These are phyloP conservation scores for Heterobasidion annosum DNA, from an alignment of 1,284 basidiomycete genomes.

Conservation along the genomic window DNA sequence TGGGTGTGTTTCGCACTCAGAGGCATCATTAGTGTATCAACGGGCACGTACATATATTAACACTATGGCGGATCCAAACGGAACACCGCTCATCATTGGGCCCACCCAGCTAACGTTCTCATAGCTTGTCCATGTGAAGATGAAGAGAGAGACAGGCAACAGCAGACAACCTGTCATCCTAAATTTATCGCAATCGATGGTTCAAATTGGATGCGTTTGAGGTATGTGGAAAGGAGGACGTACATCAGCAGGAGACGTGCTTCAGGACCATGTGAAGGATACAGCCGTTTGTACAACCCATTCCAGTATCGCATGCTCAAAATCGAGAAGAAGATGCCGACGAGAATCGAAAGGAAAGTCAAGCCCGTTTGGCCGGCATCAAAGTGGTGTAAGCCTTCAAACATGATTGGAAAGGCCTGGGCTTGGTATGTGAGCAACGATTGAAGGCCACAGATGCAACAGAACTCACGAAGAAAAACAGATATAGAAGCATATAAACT, in stretches of 20 bases:
- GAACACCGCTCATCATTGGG: background rate
- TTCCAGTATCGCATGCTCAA: background rate
- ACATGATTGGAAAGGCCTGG: conserved; percentile 33
- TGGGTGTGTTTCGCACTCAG: too few relatives aligned
- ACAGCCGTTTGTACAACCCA: background rate
- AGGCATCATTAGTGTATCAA: too few relatives aligned
- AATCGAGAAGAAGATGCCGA: background rate
- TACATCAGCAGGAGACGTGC: background rate
- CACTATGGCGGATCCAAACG: background rate
- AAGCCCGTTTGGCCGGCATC: conserved; percentile 20
- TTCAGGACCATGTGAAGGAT: background rate
- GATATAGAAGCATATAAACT: conserved; percentile 6
- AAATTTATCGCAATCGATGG: background rate
- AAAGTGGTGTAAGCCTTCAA: conserved; percentile 39
- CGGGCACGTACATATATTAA: background rate
- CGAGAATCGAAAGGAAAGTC: background rate
- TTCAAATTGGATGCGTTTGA: background rate
- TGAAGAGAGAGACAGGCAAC: background rate
- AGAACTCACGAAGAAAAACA: background rate
- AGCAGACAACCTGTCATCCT: background rate
- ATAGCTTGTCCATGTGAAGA: background rate
- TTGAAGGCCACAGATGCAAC: conserved; percentile 37
- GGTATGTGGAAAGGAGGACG: background rate
- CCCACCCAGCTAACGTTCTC: background rate
- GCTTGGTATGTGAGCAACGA: conserved; percentile 48